phyloP scores from a whole-genome alignment of 768 basidiomycete genomes.

The Lentinula lateritia region DNA sequence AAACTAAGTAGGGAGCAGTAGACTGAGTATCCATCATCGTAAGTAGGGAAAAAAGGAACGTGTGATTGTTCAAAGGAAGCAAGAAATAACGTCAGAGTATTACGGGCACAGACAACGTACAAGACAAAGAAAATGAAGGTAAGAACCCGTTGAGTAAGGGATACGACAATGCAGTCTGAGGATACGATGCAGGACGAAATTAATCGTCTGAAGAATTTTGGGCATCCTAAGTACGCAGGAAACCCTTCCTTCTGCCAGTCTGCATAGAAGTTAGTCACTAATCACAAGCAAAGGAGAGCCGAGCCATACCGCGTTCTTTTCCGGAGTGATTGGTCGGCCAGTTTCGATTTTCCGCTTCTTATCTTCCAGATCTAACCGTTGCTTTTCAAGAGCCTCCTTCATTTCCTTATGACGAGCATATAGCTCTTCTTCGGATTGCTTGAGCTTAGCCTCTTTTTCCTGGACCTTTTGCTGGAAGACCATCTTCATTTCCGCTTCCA shows the following conservation, averaged over 20 bases:
- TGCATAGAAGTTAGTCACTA: conserved; percentile 19
- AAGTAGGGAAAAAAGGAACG: conserved; percentile 23
- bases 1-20: conserved; percentile 43
- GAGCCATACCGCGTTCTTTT: conserved; percentile 75
- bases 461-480: conserved; percentile 99
- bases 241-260: conserved; percentile 69
- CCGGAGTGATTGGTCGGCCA: conserved; percentile 91
- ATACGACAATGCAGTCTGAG: neutral
- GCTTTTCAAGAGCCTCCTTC: conserved; percentile 99
- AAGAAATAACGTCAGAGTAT: conserved; percentile 34
- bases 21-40: conserved; percentile 44
- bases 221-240: conserved; percentile 57
- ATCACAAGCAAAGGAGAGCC: conserved; percentile 1
- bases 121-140: conserved; percentile 24
- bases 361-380: conserved; percentile 91
- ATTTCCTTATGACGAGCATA: conserved; percentile 99
- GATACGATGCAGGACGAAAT: conserved; percentile 7
- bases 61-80: conserved; percentile 50
- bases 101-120: conserved; percentile 26
- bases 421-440: conserved; percentile 98
- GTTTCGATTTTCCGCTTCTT: conserved; percentile 96
- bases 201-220: conserved; percentile 20
- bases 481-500: conserved; percentile 99
- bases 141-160: conserved; percentile 5
- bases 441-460: conserved; percentile 98